Conservation (phyloP, 2,329 filamentous ascomycete species). For the Pseudogymnoascus sp. region DNA sequence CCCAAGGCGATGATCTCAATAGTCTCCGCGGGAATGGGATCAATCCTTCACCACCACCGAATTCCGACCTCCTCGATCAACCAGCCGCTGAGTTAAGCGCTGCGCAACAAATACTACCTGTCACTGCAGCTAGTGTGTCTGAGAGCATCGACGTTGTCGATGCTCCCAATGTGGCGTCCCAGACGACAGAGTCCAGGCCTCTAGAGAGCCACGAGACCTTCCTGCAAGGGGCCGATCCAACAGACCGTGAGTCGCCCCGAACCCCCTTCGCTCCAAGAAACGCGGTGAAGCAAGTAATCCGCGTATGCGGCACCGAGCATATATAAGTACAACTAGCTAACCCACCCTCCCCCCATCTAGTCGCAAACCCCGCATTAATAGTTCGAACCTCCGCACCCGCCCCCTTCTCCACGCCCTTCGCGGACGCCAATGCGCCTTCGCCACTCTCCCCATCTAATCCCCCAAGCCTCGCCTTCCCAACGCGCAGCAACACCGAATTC, state of each 20-base stretch:
- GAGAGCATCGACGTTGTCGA: not conserved
- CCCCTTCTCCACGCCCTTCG: not conserved
- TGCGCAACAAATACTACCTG: not conserved
- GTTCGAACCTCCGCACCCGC: not conserved
- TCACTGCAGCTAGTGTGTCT: not conserved
- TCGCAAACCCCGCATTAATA: not conserved
- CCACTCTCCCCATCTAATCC: not conserved
- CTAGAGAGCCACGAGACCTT: not conserved
- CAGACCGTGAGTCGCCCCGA: not conserved
- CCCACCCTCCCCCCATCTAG: not conserved
- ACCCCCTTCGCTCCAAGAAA: not conserved
- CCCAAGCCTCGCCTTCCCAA: not conserved
- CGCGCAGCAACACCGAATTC: not conserved
- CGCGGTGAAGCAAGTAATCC: not conserved
- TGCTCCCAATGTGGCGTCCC: not conserved
- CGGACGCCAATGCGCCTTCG: not conserved
- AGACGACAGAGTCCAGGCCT: not conserved
- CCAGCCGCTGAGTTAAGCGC: not conserved
- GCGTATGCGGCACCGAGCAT: not conserved
- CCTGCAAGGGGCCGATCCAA: not conserved
- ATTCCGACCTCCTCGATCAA: not conserved
- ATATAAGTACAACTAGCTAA: not conserved
- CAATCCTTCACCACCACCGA: not conserved
- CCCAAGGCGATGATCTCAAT: not conserved
- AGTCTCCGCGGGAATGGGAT: not conserved